Conservation (phyloP, 31 red algal genomes). For the Asparagopsis taxiformis region DNA sequence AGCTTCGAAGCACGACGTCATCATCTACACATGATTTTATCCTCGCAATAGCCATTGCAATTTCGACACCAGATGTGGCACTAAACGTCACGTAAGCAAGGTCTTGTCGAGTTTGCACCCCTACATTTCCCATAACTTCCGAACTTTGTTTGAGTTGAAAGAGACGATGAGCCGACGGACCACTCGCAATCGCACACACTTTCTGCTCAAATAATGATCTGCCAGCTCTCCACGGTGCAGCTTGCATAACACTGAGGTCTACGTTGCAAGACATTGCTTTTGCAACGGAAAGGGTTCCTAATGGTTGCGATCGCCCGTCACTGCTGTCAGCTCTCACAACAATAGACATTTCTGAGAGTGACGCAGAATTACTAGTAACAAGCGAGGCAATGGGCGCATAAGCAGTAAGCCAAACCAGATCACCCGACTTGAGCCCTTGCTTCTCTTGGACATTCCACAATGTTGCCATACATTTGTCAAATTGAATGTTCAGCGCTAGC, state of each 20-base stretch:
- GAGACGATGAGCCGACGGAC: conserved; percentile 10
- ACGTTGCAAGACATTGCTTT: conserved; percentile 7
- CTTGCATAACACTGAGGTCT: not conserved
- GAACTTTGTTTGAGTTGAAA: not conserved
- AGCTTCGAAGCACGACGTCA: conserved; percentile 18
- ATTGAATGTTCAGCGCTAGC: conserved; percentile 24
- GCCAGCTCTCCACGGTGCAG: not conserved
- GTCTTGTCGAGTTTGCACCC: conserved; percentile 1
- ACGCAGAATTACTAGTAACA: conserved; percentile 6
- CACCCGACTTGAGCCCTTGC: not conserved
- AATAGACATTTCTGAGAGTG: conserved; percentile 11
- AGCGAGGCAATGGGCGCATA: conserved; percentile 25
- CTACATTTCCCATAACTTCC: not conserved
- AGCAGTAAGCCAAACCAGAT: conserved; percentile 13
- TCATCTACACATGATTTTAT: conserved; percentile 30
- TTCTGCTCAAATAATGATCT: conserved; percentile 3
- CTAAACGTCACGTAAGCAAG: conserved; percentile 18
- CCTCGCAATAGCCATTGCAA: conserved; percentile 27
- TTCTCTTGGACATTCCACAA: conserved; percentile 43
- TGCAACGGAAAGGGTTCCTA: conserved; percentile 29
- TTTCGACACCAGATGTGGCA: conserved; percentile 20
- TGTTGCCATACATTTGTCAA: conserved; percentile 22
- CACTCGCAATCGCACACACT: conserved; percentile 16
- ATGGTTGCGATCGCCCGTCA: conserved; percentile 33
- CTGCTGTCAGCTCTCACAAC: conserved; percentile 15